Base-by-base conservation (phyloP, 768 basidiomycete genomes). In the Lactarius hatsudake region DNA sequence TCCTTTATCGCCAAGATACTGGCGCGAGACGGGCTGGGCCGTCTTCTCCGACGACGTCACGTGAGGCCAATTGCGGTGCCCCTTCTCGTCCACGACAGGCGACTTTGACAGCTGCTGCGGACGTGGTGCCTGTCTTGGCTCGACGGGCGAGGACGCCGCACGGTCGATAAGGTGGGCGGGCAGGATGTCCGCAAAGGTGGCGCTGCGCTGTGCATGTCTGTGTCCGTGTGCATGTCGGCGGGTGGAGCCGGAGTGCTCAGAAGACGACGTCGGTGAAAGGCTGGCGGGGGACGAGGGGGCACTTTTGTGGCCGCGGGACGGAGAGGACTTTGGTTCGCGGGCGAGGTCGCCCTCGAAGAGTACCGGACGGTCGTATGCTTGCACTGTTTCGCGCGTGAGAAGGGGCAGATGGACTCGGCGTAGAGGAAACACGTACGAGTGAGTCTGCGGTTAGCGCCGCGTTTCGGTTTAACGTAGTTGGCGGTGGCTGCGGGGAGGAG, bases 291-390 rank as follows among this genome's bases (percentile, higher is more conserved):
- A 12, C 26, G 43, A 12, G 0, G 66, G 61, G 38, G 6, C 59
- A 13, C 66, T 32, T n/a, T 59, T 30, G 17, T 62, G 28, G 5
- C 66, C 30, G 17, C 15, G 28, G 12, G 66, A 53, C 28, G 61
- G 17, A 7, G 64, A 45, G 30, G 57, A 5, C 5, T 7, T 26
- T 13, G 62, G 32, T 1, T n/a, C 32, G 9, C 2, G 2, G 10
- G 8, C 2, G 13, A 10, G 0, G 12, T 70, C 67, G 26, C 64
- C 63, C 26, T 63, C 69, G 26, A 70, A 70, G 9, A 64, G 0
- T 0, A 64, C 69, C 1, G 69, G 66, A 12, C 69, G 67, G 3
- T 70, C 62, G 6, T 69, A 69, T 5, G 67, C 69, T 43, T 60
- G 67, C 18, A 57, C 62, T 70, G 38, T 51, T 26, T 18, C 5